A percentile compares a stretch with the other conserved stretches of the same genome.
Evolutionary conservation across 2,329 filamentous ascomycete genomes (phyloP).

Genomic region (Aplosporella prunicola): DNA sequence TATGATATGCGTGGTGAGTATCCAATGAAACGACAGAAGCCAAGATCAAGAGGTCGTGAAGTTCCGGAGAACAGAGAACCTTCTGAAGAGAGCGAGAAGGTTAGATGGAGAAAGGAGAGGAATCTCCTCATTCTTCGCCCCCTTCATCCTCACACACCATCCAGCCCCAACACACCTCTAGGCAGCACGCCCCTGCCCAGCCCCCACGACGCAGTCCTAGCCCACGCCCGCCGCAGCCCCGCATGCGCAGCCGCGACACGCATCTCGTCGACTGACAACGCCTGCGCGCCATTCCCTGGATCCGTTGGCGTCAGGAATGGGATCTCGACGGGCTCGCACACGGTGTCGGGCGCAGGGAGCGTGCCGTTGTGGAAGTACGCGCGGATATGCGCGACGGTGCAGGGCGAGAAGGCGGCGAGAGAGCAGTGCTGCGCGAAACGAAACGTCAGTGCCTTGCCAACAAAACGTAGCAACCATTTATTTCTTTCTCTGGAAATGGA

Average conservation of each 20-base stretch:
- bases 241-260: background rate
- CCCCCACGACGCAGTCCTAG: background rate
- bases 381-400: conserved; percentile 24
- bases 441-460: conserved; percentile 8
- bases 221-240: background rate
- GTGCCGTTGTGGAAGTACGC: conserved; percentile 33
- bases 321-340: conserved; percentile 8
- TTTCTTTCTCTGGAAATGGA: background rate
- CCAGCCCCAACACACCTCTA: background rate
- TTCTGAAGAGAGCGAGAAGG: too few relatives aligned
- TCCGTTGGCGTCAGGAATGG: too few relatives aligned
- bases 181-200: conserved; percentile 5
- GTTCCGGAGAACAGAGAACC: too few relatives aligned
- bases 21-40: too few relatives aligned
- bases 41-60: too few relatives aligned
- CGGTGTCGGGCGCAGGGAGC: conserved; percentile 17
- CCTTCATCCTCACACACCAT: too few relatives aligned
- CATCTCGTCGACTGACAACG: background rate
- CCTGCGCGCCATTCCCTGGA: too few relatives aligned
- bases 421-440: conserved; percentile 43
- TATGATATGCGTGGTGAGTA: too few relatives aligned
- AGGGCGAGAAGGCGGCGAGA: conserved; percentile 25
- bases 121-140: too few relatives aligned
- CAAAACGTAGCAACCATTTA: too few relatives aligned
- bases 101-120: too few relatives aligned